Evolutionary conservation across 2,329 filamentous ascomycete genomes (phyloP).

Genomic region (Dactylellina sp.): DNA sequence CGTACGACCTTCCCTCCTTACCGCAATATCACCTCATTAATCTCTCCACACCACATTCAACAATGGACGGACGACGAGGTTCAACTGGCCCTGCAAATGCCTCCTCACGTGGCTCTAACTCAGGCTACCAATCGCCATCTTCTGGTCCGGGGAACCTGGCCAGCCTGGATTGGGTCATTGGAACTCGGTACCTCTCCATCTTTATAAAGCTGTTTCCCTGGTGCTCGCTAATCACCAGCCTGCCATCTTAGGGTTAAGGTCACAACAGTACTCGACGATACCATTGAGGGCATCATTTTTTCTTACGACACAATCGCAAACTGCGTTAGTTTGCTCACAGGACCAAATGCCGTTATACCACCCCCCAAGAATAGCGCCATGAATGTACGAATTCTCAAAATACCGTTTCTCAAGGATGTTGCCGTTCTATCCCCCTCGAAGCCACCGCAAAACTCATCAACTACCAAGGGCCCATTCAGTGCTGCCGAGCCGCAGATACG

Average conservation of each 20-base stretch:
- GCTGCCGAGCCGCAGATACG: constrained; percentile 59
- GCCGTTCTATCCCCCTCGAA: constrained; percentile 54
- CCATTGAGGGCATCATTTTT: constrained; percentile 59
- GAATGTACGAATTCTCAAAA: constrained; percentile 60
- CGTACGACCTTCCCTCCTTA: neutral
- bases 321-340: constrained; percentile 58
- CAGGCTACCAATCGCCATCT: constrained; percentile 45
- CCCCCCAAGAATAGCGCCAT: constrained; percentile 37
- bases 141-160: constrained; percentile 55
- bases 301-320: constrained; percentile 60
- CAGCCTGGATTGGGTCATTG: constrained; percentile 59
- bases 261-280: constrained; percentile 60
- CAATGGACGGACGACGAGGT: constrained; percentile 58
- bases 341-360: constrained; percentile 35
- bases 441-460: constrained; percentile 39
- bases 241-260: constrained; percentile 57
- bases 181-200: constrained; percentile 57
- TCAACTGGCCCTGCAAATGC: constrained; percentile 57
- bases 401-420: constrained; percentile 61
- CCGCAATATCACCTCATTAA: constrained; percentile 3
- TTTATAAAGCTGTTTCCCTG: neutral
- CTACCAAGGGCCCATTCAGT: constrained; percentile 57
- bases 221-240: constrained; percentile 6
- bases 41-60: constrained; percentile 16
- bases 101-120: constrained; percentile 46